phyloP scores from a whole-genome alignment of 257 asterid genomes.

The Voacanga thouarsii region DNA sequence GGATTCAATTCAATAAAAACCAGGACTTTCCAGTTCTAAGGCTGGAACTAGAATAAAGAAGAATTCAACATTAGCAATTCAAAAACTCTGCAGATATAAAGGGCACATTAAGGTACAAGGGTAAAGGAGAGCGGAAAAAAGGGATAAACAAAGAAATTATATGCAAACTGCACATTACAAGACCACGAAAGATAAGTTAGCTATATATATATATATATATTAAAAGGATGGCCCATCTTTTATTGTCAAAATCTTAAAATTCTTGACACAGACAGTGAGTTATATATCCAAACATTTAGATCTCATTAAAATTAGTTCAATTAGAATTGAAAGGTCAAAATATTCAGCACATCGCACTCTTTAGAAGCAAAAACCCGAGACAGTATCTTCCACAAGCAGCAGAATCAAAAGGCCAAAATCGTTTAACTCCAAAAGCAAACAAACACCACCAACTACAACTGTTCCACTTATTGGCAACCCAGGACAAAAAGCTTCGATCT shows the following conservation, averaged over 20 bases:
- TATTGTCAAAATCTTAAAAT: slow-evolving; percentile 4
- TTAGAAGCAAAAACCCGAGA: not conserved
- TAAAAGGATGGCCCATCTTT: not conserved
- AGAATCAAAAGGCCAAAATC: not conserved
- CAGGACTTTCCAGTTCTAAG: not conserved
- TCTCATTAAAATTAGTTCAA: not conserved
- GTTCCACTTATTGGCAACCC: not conserved
- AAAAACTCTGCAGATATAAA: not conserved
- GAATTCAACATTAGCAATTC: not conserved
- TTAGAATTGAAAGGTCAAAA: slow-evolving; percentile 12
- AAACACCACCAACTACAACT: not conserved
- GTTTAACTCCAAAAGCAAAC: not conserved
- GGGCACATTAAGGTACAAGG: not conserved
- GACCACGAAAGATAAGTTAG: not conserved
- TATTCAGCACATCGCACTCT: not conserved
- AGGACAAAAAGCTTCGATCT: not conserved
- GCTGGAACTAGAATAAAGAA: not conserved
- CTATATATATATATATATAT: not conserved
- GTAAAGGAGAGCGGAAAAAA: not conserved
- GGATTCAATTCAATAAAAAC: not conserved
- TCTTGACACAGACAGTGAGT: not conserved
- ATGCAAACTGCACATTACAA: not conserved
- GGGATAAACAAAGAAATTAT: not conserved
- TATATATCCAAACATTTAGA: not conserved
- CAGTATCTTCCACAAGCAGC: not conserved